Base-by-base conservation (phyloP, 345 rosid species). In the Kandelia obovata region DNA sequence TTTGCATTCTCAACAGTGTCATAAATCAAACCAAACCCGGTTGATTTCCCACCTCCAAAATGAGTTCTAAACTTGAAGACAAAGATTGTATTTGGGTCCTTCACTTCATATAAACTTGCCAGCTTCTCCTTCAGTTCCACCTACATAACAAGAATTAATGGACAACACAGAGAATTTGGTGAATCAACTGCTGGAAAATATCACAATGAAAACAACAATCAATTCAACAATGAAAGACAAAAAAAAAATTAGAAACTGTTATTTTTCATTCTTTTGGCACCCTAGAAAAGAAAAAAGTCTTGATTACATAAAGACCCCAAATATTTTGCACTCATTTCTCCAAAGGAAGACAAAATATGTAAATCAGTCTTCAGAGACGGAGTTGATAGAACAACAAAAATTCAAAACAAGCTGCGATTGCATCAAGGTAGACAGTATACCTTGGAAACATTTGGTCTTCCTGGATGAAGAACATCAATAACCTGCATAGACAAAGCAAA, bases 11-110 rank as follows among this genome's bases (percentile, higher is more conserved):
- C 98, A 23, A 92, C 94, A 11, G 85, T 66, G 55, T 95, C 99
- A 35, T 95, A 95, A 39, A 95, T 95, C 85, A 95, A 80, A 43
- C 99, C 99, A 72, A 95, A 95, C 0, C 99, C 99, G 0, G 98
- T 90, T 15, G 99, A 95, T 77, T 95, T 95, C 27, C 99, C 99
- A 69, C 99, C 99, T 68, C 99, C 99, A 79, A 95, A 95, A 62
- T 89, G 92, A 34, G 99, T 95, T 73, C 97, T 81, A 83, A 95
- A 95, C 86, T 95, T 90, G 81, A 92, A 95, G 19, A 92, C 98
- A 67, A 95, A 95, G 78, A 95, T 95, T 0, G 98, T 77, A 62
- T 92, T 92, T 5, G 91, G 83, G 79, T 92, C 98, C 77, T 89
- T 95, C 30, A 92, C 99, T 52, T 90, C 97, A 25, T 95, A 95